Evolutionary conservation across 768 basidiomycete species (phyloP), one percentile per base, ranked within the genome.

Genomic region (Clitopilus passeckerianus): DNA sequence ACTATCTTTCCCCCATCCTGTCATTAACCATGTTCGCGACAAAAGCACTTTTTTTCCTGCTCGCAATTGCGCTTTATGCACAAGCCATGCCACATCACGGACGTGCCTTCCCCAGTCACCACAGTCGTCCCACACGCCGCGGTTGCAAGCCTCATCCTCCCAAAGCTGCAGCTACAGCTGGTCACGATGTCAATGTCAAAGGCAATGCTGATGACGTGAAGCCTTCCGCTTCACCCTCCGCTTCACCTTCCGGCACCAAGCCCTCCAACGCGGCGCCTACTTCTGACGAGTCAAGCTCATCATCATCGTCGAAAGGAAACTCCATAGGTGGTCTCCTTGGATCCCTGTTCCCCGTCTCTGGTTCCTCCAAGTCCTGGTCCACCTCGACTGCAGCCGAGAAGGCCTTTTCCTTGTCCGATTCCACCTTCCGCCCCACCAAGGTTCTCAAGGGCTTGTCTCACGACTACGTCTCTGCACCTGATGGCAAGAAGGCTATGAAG

Each of bases 401-500:
- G 18, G 64, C 77, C 6, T 68, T 80, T 20, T 61, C 76, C 4
- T 73, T 84, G 44, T 71, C 74, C n/a, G 80, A 82, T 64, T 60
- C 58, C 35, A 80, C 81, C 3, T 73, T 84, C 65, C 66, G 74
- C 15, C 77, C 77, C n/a, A 71, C 66, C n/a, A 71, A 76, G 27
- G 65, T 74, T 16, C 67, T 81, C 30, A 64, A 57, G 0, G 64
- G 65, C 16, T 71, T 83, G 5, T 55, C 74, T 10, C 80, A 81
- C 63, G 69, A 68, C 56, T 80, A 79, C 67, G 72, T 73, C 59
- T 60, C 67, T 37, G 77, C 77, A 10, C 80, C 83, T 27, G 82
- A 83, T 61, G 84, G 83, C 64, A 79, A 77, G 70, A 59, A 66
- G 57, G 73, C 79, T 12, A 82, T 84, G 79, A 74, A 76, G 66